Base-by-base conservation (phyloP, 2,329 filamentous ascomycete genomes). In the Stagonosporopsis cucurbitacearum region DNA sequence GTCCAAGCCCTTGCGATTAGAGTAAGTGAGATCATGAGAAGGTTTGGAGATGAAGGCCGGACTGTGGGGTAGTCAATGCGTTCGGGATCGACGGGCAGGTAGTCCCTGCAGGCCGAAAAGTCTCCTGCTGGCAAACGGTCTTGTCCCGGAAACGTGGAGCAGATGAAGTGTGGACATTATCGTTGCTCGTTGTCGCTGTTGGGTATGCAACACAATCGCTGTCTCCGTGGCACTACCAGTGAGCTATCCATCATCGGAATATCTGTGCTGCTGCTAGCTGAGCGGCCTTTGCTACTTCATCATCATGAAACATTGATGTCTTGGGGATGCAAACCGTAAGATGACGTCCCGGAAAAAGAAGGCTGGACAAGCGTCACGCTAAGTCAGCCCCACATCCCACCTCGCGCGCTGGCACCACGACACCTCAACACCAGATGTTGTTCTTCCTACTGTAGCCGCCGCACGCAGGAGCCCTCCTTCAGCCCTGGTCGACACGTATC, bases 31-130 rank as follows among this genome's bases (percentile, higher is more conserved):
- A 35, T 50, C 45, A 33, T 26, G 23, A 45, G 30, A 42, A 58
- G 19, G 33, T 45, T 42, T 51, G 26, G 52, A 58, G 26, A 57
- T 59, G 49, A 54, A 51, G 40, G 54, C 43, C 39, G 50, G 39
- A 42, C 45, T 59, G 50, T 58, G 63, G 59, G 59, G 63, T 59
- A 54, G 23, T 44, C 37, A 50, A 56, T 56, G 53, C 47, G 32
- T 19, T 51, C 47, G 47, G 42, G 53, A 51, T 51, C 42, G 43
- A 51, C 47, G 17, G 42, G 42, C 47, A 43, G 35, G 22, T 43
- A 15, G 17, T 33, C 40, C 23, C 36, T 48, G 53, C 32, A 56
- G 30, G 48, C 36, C 48, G 19, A 23, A 12, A 22, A 30, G 12
- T 12, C 23, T 37, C 23, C 23, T 28, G 25, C 23, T 42, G 39